Conservation (phyloP, 23 red algal genomes). For the Gracilaria vermiculophylla region DNA sequence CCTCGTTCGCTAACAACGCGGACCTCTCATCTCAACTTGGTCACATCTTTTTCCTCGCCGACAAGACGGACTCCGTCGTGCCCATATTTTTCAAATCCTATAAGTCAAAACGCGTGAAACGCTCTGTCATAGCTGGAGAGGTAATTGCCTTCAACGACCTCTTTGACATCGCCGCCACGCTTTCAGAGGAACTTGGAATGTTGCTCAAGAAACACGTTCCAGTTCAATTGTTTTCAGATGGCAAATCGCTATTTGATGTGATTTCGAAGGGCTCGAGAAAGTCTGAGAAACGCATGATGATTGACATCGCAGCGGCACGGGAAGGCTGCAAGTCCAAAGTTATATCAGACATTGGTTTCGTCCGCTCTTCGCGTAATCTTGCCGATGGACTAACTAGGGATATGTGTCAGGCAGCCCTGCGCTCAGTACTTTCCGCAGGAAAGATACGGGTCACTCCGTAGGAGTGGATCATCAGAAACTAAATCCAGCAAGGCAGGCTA, state of each 20-base stretch:
- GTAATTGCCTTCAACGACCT: conserved; percentile 8
- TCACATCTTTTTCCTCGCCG: no score
- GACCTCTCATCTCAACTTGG: no score
- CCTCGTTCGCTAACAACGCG: no score
- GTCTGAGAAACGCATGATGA: conserved; percentile 2
- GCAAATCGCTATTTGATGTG: conserved; percentile 2
- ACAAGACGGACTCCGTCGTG: no score
- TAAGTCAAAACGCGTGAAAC: no score
- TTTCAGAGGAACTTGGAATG: not conserved
- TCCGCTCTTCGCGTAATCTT: not conserved
- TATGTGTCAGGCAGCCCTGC: no score
- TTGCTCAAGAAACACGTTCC: not conserved
- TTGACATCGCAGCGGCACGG: not conserved
- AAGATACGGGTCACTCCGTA: no score
- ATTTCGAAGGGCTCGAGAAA: not conserved
- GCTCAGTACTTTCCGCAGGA: no score
- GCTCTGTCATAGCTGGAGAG: no score
- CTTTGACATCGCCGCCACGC: not conserved
- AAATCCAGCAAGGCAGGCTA: no score
- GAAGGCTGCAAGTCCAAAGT: not conserved
- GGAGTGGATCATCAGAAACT: no score
- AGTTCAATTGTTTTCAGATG: not conserved
- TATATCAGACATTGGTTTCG: not conserved
- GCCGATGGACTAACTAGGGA: conserved; percentile 25
- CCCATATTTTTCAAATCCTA: no score